Evolutionary conservation across 2,329 filamentous ascomycete genomes (phyloP).

Genomic region (Aschersonia sp.): DNA sequence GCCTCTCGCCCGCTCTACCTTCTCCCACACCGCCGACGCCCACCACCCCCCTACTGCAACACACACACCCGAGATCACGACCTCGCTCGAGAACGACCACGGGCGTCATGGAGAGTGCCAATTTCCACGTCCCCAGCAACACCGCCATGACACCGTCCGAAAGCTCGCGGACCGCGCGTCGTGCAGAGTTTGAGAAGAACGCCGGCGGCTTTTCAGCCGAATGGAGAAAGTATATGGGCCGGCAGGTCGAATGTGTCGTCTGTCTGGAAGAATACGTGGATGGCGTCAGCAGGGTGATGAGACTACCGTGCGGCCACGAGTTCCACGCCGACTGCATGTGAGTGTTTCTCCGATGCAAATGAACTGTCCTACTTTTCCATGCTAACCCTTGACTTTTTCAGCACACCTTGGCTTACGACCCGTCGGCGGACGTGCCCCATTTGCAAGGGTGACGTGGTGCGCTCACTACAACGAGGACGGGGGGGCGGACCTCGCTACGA

Average conservation of each 20-base stretch:
- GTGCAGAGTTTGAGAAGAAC: slow-evolving; percentile 33
- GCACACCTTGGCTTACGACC: slow-evolving; percentile 92
- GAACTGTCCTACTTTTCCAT: background rate
- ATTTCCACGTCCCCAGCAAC: slow-evolving; percentile 27
- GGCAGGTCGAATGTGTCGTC: slow-evolving; percentile 80
- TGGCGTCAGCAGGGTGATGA: slow-evolving; percentile 91
- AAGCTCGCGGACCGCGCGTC: slow-evolving; percentile 14
- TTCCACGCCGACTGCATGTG: slow-evolving; percentile 98
- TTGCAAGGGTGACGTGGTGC: slow-evolving; percentile 92
- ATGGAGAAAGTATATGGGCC: slow-evolving; percentile 53
- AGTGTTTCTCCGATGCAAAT: slow-evolving; percentile 27
- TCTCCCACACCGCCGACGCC: slow-evolving; percentile 53
- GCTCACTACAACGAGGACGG: slow-evolving; percentile 42
- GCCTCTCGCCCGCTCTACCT: slow-evolving; percentile 38
- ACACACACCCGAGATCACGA: slow-evolving; percentile 33
- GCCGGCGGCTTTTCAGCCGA: slow-evolving; percentile 26
- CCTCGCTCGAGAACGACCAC: slow-evolving; percentile 54
- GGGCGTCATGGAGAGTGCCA: slow-evolving; percentile 38
- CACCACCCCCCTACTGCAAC: slow-evolving; percentile 67
- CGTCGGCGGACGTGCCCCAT: slow-evolving; percentile 94
- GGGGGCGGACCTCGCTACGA: slow-evolving; percentile 38
- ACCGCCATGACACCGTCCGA: slow-evolving; percentile 22
- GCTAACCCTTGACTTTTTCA: slow-evolving; percentile 19
- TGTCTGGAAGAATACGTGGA: slow-evolving; percentile 94
- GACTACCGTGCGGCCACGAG: slow-evolving; percentile 89